phyloP scores from a whole-genome alignment of 2,329 filamentous ascomycete species.

The Myriangium duriaei region DNA sequence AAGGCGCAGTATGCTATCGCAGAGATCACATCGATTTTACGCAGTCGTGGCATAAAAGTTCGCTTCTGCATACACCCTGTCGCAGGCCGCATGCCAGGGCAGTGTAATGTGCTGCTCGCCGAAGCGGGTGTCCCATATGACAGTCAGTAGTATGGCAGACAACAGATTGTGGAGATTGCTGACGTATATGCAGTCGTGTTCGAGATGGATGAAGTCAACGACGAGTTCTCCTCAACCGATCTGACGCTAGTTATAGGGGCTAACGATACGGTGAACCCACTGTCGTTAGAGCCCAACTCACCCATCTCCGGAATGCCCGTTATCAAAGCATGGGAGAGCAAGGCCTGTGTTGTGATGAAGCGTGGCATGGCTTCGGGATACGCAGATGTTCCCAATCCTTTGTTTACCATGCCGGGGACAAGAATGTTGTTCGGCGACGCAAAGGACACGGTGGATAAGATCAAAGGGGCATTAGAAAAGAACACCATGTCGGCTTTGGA shows the following conservation, averaged over 20 bases:
- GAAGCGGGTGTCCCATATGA: conserved; percentile 84
- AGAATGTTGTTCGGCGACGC: conserved; percentile 91
- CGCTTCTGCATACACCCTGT: conserved; percentile 86
- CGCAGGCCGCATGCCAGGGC: conserved; percentile 82
- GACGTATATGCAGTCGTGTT: conserved; percentile 46
- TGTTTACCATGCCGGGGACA: conserved; percentile 84
- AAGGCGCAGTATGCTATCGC: conserved; percentile 87
- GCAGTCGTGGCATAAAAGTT: conserved; percentile 65
- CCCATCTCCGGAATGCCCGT: conserved; percentile 89
- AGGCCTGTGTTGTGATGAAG: conserved; percentile 90
- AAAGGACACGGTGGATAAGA: conserved; percentile 38
- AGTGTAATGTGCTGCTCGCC: conserved; percentile 82
- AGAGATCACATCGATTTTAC: conserved; percentile 63
- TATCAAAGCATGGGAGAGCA: conserved; percentile 85
- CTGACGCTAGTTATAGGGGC: conserved; percentile 81
- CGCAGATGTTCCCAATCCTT: conserved; percentile 81
- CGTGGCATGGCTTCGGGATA: conserved; percentile 79
- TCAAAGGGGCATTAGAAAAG: conserved; percentile 10
- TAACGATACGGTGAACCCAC: conserved; percentile 87
- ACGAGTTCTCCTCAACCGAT: conserved; percentile 77
- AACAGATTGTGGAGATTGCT: conserved; percentile 18
- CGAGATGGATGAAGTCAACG: conserved; percentile 95
- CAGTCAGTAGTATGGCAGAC: conserved; percentile 29
- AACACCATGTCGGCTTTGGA: conserved; percentile 11
- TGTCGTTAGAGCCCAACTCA: conserved; percentile 56